Evolutionary conservation across 345 rosid species (phyloP), one percentile per base, ranked within the genome.

Genomic region (Acer saccharum): DNA sequence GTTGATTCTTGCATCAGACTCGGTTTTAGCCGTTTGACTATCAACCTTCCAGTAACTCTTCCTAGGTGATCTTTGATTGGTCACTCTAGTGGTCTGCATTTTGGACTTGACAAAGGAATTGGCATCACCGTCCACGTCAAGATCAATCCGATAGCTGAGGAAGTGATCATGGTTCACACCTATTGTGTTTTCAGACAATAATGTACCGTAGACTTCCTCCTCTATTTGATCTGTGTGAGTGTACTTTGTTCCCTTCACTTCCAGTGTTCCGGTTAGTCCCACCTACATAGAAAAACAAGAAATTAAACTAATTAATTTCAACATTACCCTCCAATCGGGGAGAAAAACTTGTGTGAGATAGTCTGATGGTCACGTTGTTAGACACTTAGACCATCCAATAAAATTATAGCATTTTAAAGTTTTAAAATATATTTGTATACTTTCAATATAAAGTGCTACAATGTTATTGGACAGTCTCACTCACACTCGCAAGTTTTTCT

Each of bases 31-130:
- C 0, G 79, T 78, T 62, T 80, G 75, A 10, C 69, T 74, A 21
- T 83, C 81, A 16, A 83, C 88, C 66, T 64, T 83, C 88, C 88
- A 85, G n/a, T 83, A 82, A 69, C 90, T 83, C 75, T 76, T 83
- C 70, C 90, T 83, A 1, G 86, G 87, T 4, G 87, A 83, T 13
- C 13, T 69, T 50, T 41, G 71, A 58, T 58, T 32, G 0, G 58
- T 54, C 10, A 60, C 80, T 39, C 75, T 18, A 41, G 60, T 55
- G 20, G 75, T 78, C 54, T 64, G 61, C 14, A 78, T 68, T 67
- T 75, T 69, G 25, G 81, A 77, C 75, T 84, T 87, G 39, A 82
- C 76, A 10, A 87, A 87, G 23, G 90, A 87, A 76, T 87, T 83
- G 18, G 75, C 50, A 32, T 75, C 62, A 32, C 86, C 87, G 41